Evolutionary conservation across 2,329 filamentous ascomycete genomes (phyloP), one percentile per base, ranked within the genome.

Genomic region (Leptoxyphium fumago): DNA sequence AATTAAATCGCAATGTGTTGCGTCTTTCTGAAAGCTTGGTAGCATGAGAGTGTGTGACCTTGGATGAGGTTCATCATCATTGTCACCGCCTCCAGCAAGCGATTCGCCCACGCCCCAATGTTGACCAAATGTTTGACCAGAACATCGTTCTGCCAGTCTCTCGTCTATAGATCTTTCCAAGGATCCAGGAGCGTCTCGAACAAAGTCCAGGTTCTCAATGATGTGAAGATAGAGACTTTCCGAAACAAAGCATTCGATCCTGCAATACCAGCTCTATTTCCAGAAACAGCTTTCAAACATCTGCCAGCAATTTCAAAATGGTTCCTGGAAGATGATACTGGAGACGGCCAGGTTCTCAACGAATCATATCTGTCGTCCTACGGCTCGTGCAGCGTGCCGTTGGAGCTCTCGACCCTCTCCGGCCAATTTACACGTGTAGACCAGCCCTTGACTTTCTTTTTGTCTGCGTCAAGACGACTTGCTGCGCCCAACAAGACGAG

Each of bases 381-480:
- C 52, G 66, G 61, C 32, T 60, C 68, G 21, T 66, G 68, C 1
- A 58, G 71, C 3, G 70, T 82, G 2, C 75, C 77, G 1, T 64
- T 82, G 5, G 79, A 83, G 54, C 63, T 79, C 39, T 75, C 69
- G 5, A 52, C 55, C 41, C 41, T 62, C 36, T 18, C 38, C 4
- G 63, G 61, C 41, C 61, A 53, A 28, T 84, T 78, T 56, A 70
- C 68, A 26, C 72, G 72, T 41, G 68, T 83, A 39, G 56, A 74
- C 21, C 77, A 77, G 1, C 75, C 79, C 0, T 63, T 94, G 0
- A 67, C 66, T 32, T 69, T 89, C 29, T 75, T 93, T 40, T 62
- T 81, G 13, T 70, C 32, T 13, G 32, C 32, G 4, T 36, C 32
- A 36, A 36, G 76, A 50, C 38, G 46, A 13, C 49, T 38, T 55